These are phyloP conservation scores for Setaria italica DNA, from an alignment of 202 grass and related monocot genomes.

Conservation along the genomic window DNA sequence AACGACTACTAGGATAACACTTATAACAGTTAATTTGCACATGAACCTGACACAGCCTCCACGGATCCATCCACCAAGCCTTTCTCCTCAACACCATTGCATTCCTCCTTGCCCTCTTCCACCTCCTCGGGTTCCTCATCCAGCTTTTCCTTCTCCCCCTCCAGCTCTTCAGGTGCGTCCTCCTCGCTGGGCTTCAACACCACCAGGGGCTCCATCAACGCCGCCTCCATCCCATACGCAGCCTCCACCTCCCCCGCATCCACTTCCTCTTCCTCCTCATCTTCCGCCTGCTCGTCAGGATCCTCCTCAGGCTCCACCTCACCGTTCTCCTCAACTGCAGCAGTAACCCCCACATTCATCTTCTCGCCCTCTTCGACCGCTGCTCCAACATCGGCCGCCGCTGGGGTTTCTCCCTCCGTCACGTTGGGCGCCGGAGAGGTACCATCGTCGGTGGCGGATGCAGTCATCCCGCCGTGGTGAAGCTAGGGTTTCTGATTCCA, in stretches of 20 bases:
- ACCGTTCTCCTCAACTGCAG: conserved; percentile 3
- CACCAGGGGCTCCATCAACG: background rate
- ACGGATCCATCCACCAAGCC: background rate
- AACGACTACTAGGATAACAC: conserved; percentile 17
- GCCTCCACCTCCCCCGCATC: conserved; percentile 10
- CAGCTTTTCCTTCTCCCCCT: conserved; percentile 8
- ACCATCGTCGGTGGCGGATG: background rate
- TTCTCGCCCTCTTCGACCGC: conserved; percentile 6
- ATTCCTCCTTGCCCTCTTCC: background rate
- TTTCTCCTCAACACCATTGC: conserved; percentile 13
- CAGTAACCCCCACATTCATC: background rate
- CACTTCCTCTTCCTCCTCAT: background rate
- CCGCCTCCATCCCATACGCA: background rate
- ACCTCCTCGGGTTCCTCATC: background rate
- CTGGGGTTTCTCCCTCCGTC: conserved; percentile 20
- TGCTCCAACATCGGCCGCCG: conserved; percentile 31
- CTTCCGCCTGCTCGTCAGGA: background rate
- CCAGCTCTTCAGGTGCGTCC: background rate
- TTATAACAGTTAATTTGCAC: background rate
- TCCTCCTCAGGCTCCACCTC: conserved; percentile 13
- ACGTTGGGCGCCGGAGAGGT: background rate
- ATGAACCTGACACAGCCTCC: background rate
- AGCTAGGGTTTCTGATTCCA: conserved; percentile 33
- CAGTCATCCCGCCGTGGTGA: background rate
- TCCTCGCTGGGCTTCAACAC: conserved; percentile 15